phyloP scores from a whole-genome alignment of 768 basidiomycete species.

The Panus rudis region DNA sequence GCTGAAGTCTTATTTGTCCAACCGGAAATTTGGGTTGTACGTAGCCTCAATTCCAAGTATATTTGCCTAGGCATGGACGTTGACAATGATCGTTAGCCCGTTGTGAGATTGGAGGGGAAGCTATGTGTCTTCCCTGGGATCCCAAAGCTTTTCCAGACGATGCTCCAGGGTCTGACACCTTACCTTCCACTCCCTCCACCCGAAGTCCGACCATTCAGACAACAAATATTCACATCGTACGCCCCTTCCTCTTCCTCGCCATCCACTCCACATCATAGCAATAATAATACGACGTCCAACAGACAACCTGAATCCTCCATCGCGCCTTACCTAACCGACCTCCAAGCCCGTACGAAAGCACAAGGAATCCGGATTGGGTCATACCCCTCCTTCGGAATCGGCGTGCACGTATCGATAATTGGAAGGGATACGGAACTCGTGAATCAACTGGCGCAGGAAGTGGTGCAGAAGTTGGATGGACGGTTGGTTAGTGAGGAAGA shows the following conservation, averaged over 20 bases:
- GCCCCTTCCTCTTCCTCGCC: constrained; percentile 18
- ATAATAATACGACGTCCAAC: constrained; percentile 16
- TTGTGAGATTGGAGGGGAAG: constrained; percentile 78
- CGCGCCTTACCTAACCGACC: constrained; percentile 75
- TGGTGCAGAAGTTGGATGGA: constrained; percentile 52
- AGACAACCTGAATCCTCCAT: constrained; percentile 77
- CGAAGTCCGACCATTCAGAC: constrained; percentile 64
- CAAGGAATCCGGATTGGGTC: constrained; percentile 82
- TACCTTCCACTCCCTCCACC: constrained; percentile 77
- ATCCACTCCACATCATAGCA: not conserved
- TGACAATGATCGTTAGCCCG: constrained; percentile 45
- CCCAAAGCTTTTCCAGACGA: constrained; percentile 74
- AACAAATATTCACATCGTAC: constrained; percentile 81
- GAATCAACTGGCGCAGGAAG: constrained; percentile 52
- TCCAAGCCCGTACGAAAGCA: constrained; percentile 64
- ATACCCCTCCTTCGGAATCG: constrained; percentile 53
- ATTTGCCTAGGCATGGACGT: not conserved
- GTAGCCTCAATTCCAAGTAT: constrained; percentile 20
- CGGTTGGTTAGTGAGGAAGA: constrained; percentile 60
- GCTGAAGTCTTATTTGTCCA: constrained; percentile 78
- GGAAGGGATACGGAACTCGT: constrained; percentile 41
- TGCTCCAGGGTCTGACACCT: constrained; percentile 65
- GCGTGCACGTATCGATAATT: constrained; percentile 62
- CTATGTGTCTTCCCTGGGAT: constrained; percentile 92
- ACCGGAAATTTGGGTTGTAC: constrained; percentile 79